These are phyloP conservation scores for Exophiala aquamarina DNA, from an alignment of 2,329 filamentous ascomycete species.

Conservation along the genomic window DNA sequence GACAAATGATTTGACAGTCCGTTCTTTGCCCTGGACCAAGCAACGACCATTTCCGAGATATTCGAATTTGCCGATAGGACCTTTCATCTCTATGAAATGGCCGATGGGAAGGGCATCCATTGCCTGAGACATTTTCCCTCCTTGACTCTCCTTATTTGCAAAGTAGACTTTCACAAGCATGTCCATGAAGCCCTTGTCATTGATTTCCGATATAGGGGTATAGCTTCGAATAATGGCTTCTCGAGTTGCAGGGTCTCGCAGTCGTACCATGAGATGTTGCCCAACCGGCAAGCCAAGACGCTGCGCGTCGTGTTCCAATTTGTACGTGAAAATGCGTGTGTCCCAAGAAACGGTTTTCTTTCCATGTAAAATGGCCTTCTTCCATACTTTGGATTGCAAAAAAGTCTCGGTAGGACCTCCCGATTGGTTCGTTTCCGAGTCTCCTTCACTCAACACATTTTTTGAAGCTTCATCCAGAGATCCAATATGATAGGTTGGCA, in stretches of 20 bases:
- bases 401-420: constrained; percentile 60
- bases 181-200: constrained; percentile 64
- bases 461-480: constrained; percentile 64
- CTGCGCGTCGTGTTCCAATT: constrained; percentile 70
- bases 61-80: constrained; percentile 81
- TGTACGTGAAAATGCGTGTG: constrained; percentile 78
- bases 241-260: constrained; percentile 67
- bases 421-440: constrained; percentile 39
- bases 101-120: constrained; percentile 72
- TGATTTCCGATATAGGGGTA: constrained; percentile 73
- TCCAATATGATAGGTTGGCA: constrained; percentile 82
- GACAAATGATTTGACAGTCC: constrained; percentile 66
- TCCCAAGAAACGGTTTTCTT: constrained; percentile 74
- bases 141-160: constrained; percentile 51
- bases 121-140: constrained; percentile 80
- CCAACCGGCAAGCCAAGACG: constrained; percentile 75
- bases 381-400: constrained; percentile 71
- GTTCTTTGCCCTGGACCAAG: constrained; percentile 56
- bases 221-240: constrained; percentile 82
- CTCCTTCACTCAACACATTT: constrained; percentile 52
- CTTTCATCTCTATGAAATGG: constrained; percentile 78
- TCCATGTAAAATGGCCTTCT: constrained; percentile 65
- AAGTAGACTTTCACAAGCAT: constrained; percentile 83
- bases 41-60: constrained; percentile 70
- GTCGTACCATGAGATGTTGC: constrained; percentile 81